Evolutionary conservation across 352 stramenopile genomes (phyloP).

Genomic region (Pythium phragmitis): DNA sequence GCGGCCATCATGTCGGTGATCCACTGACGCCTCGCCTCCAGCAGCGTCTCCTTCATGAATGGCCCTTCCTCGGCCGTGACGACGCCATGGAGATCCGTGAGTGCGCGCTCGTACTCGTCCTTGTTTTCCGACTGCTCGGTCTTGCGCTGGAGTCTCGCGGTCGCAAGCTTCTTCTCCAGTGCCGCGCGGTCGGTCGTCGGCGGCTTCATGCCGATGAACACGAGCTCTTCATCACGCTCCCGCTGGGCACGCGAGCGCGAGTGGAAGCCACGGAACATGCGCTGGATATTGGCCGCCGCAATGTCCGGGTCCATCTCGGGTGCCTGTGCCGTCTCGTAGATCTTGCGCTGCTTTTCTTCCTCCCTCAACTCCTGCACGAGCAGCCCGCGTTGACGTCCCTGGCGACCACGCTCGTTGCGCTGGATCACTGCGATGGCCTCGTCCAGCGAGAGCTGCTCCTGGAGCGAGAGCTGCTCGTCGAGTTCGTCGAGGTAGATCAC

Average conservation of each 20-base stretch:
- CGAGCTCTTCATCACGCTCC: slow-evolving; percentile 80
- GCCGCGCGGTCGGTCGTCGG: slow-evolving; percentile 49
- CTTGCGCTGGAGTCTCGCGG: slow-evolving; percentile 83
- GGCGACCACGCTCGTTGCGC: slow-evolving; percentile 87
- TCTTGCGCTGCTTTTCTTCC: slow-evolving; percentile 77
- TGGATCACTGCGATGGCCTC: slow-evolving; percentile 90
- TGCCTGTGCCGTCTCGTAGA: slow-evolving; percentile 70
- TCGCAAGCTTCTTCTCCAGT: slow-evolving; percentile 73
- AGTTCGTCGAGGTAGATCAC: slow-evolving; percentile 48
- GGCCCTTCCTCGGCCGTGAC: slow-evolving; percentile 88
- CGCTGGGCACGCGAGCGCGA: slow-evolving; percentile 56
- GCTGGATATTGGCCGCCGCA: slow-evolving; percentile 90
- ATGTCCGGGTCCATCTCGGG: slow-evolving; percentile 89
- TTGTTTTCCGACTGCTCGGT: slow-evolving; percentile 91
- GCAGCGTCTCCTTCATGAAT: slow-evolving; percentile 90
- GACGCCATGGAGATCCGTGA: slow-evolving; percentile 84
- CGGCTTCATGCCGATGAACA: slow-evolving; percentile 94
- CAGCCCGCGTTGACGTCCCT: slow-evolving; percentile 83
- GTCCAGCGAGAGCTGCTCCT: slow-evolving; percentile 42
- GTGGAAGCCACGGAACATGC: slow-evolving; percentile 86
- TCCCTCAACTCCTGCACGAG: slow-evolving; percentile 84
- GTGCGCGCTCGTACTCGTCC: slow-evolving; percentile 88
- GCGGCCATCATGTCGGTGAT: slow-evolving; percentile 91
- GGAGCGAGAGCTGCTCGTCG: slow-evolving; percentile 39
- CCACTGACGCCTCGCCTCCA: slow-evolving; percentile 91